Conservation (phyloP, 2,329 filamentous ascomycete species). For the Fusarium dimerum region DNA sequence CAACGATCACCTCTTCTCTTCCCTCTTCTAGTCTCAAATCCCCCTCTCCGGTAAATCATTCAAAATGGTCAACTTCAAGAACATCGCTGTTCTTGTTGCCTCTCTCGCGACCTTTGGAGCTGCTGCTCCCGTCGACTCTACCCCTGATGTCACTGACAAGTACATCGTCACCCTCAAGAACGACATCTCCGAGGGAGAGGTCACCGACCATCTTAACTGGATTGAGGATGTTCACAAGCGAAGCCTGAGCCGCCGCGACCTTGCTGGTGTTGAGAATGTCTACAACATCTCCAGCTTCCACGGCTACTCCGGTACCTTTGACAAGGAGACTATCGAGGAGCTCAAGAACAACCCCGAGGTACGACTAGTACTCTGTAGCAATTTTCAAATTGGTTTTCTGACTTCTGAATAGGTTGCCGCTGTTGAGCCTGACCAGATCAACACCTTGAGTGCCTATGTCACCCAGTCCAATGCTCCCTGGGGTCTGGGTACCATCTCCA, state of each 20-base stretch:
- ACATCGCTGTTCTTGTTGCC: not conserved
- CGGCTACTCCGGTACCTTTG: conserved; percentile 46
- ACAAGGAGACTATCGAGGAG: conserved; percentile 38
- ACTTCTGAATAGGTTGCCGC: conserved; percentile 16
- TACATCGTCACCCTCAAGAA: conserved; percentile 64
- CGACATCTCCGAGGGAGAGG: conserved; percentile 37
- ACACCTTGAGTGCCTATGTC: not conserved
- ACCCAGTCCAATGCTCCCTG: conserved; percentile 3
- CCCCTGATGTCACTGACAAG: conserved; percentile 33
- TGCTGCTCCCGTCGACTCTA: not conserved
- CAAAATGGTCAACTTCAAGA: not conserved
- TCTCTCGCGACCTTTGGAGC: not conserved
- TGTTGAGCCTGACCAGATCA: conserved; percentile 17
- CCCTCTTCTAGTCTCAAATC: not conserved
- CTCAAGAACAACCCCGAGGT: conserved; percentile 43
- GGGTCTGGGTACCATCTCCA: conserved; percentile 17
- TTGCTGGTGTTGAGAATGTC: conserved; percentile 33
- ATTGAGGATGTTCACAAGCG: conserved; percentile 53
- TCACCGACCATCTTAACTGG: conserved; percentile 48
- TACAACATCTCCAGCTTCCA: conserved; percentile 32
- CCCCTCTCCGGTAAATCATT: not conserved
- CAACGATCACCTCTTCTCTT: not conserved
- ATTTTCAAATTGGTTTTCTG: not conserved
- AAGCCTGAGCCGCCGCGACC: conserved; percentile 47
- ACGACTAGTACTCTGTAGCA: conserved; percentile 9